Evolutionary conservation across 805 yeast species (phyloP), one percentile per base, ranked within the genome.

Genomic region (Ogataea siamensis): DNA sequence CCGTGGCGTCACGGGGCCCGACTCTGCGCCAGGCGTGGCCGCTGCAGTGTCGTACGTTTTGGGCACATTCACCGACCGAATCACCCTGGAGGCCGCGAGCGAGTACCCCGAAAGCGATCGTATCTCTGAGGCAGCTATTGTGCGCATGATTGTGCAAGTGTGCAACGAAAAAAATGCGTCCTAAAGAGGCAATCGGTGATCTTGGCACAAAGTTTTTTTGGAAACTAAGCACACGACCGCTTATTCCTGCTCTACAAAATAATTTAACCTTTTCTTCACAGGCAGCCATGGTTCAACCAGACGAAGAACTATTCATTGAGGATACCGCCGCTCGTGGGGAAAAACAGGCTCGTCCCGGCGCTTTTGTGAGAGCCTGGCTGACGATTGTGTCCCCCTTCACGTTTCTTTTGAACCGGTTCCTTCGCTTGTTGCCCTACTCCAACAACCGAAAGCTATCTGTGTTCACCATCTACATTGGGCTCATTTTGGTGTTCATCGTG

Each of bases 401-500:
- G 7, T 37, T 28, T 28, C 28, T 39, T 7, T 28, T 43, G 12
- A 33, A 28, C 23, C 16, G 20, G 17, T 16, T 39, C 8, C n/a
- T 32, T n/a, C 37, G 35, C 11, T 6, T 32, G 15, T 19, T 42
- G n/a, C 45, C 46, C 11, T 23, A 28, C 23, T 22, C 32, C 1
- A 24, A 16, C 24, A 32, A 27, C 25, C 39, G 38, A 18, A 50
- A 38, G 28, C 16, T 37, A 9, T 45, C 53, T 3, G 10, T 50
- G 22, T 38, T 51, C 13, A 18, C 44, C 15, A 15, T 49, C 8
- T 47, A 51, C 26, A 15, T 51, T 15, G 28, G 36, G 1, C 35
- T 51, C n/a, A 21, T 47, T 4, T 11, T 45, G 16, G 23, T 47
- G 5, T 40, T 51, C 28, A 32, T 47, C 11, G 25, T 49, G 17